Conservation (phyloP, 805 yeast genomes). For the Kazachstania bromeliacearum region DNA sequence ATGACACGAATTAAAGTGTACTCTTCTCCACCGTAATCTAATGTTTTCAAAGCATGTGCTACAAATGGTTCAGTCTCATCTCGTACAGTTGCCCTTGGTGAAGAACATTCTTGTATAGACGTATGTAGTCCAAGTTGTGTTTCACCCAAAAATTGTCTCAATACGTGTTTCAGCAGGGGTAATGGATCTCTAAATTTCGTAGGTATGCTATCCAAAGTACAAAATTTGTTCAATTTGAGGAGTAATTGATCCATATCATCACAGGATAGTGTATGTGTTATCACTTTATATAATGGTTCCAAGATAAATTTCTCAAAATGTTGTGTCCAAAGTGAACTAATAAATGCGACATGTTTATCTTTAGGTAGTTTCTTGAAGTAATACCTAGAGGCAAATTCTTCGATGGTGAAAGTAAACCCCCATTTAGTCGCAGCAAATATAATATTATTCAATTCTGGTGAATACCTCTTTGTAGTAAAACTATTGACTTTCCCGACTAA, state of each 20-base stretch:
- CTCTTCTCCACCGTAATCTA: constrained; percentile 46
- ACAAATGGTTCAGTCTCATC: neutral
- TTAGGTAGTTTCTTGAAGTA: constrained; percentile 29
- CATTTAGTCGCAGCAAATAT: constrained; percentile 63
- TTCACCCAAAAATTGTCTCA: constrained; percentile 43
- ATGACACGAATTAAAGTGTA: constrained; percentile 51
- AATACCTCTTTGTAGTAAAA: constrained; percentile 31
- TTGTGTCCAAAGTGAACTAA: constrained; percentile 52
- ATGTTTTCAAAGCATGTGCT: constrained; percentile 50
- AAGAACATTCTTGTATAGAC: constrained; percentile 6
- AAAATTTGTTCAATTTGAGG: neutral
- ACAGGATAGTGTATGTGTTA: constrained; percentile 46
- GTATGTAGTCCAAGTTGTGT: constrained; percentile 45
- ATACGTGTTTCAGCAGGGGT: constrained; percentile 46
- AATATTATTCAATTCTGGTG: constrained; percentile 61
- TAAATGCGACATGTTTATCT: constrained; percentile 35
- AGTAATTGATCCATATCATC: neutral
- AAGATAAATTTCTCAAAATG: constrained; percentile 59
- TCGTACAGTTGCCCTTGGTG: neutral
- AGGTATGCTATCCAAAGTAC: neutral
- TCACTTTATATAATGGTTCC: constrained; percentile 71
- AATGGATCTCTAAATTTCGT: constrained; percentile 38
- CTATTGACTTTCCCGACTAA: constrained; percentile 57
- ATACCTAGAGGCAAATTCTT: constrained; percentile 52
- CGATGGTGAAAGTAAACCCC: constrained; percentile 55